A percentile compares a stretch with the other conserved stretches of the same genome.
Evolutionary conservation across 2,329 filamentous ascomycete genomes (phyloP).

Genomic region (Microthyrium microscopicum): DNA sequence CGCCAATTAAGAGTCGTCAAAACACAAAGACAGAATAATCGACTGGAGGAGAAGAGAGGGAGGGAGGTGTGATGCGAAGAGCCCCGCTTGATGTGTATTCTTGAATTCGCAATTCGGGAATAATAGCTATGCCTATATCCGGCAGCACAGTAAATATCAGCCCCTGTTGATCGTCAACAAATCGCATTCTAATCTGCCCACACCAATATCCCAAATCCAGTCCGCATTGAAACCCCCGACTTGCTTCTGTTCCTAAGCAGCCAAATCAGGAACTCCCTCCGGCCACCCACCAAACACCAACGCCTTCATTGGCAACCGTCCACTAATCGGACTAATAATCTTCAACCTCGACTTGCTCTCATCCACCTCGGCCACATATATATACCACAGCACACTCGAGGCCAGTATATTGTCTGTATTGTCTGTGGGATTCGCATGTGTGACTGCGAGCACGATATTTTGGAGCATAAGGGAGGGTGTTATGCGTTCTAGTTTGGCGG

Average conservation of each 20-base stretch:
- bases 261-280: slow-evolving; percentile 62
- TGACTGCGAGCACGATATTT: slow-evolving; percentile 71
- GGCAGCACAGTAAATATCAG: too few relatives aligned
- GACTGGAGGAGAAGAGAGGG: too few relatives aligned
- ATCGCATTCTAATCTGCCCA: too few relatives aligned
- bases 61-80: too few relatives aligned
- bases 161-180: too few relatives aligned
- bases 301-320: slow-evolving; percentile 61
- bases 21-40: too few relatives aligned
- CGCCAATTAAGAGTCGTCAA: too few relatives aligned
- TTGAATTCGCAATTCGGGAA: too few relatives aligned
- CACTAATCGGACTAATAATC: slow-evolving; percentile 69
- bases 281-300: slow-evolving; percentile 78
- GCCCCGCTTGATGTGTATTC: too few relatives aligned
- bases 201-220: too few relatives aligned
- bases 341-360: slow-evolving; percentile 66
- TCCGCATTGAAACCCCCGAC: too few relatives aligned
- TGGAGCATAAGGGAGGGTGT: slow-evolving; percentile 52
- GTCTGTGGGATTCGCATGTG: slow-evolving; percentile 57
- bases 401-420: slow-evolving; percentile 57
- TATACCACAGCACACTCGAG: slow-evolving; percentile 75
- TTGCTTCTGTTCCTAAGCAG: slow-evolving; percentile 34
- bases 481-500: slow-evolving; percentile 41
- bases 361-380: slow-evolving; percentile 86
- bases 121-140: too few relatives aligned